Percentiles rank a stretch among this genome's conserved stretches.
Evolutionary conservation across 1,284 basidiomycete genomes (phyloP).

Genomic region (Anthracocystis setariae): DNA sequence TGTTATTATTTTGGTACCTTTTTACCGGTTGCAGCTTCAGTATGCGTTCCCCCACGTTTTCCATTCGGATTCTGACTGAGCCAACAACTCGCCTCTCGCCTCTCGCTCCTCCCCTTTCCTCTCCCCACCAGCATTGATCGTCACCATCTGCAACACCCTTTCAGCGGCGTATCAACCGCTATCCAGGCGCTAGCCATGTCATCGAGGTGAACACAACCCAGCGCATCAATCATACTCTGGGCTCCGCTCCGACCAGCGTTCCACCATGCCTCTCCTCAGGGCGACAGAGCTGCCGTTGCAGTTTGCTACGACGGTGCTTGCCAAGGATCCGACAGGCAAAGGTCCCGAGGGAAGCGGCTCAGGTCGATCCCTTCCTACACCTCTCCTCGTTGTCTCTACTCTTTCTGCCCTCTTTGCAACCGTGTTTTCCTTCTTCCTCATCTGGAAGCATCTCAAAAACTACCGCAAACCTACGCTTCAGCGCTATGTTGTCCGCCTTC

Average conservation of each 20-base stretch:
- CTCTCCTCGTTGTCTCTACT: conserved; percentile 74
- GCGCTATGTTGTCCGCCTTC: conserved; percentile 92
- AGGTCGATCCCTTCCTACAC: conserved; percentile 70
- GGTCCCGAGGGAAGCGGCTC: conserved; percentile 68
- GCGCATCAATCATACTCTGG: background rate
- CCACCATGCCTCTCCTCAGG: conserved; percentile 22
- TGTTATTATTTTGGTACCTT: background rate
- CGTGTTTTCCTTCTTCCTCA: conserved; percentile 80
- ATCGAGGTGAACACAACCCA: conserved; percentile 1
- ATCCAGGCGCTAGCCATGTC: background rate
- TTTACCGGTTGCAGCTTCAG: background rate
- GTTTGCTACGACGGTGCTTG: conserved; percentile 7
- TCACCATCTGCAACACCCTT: background rate
- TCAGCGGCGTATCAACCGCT: background rate
- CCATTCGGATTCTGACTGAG: too few species aligned
- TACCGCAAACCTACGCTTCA: conserved; percentile 66
- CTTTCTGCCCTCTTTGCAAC: conserved; percentile 75
- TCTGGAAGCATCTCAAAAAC: conserved; percentile 83
- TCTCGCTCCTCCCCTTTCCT: too few species aligned
- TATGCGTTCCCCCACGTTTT: too few species aligned
- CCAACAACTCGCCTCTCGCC: too few species aligned
- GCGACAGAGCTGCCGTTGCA: conserved; percentile 10
- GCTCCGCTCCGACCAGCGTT: background rate
- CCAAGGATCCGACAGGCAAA: conserved; percentile 15
- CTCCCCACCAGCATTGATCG: too few species aligned